phyloP scores from a whole-genome alignment of 805 yeast species.

The Suhomyces sp. region DNA sequence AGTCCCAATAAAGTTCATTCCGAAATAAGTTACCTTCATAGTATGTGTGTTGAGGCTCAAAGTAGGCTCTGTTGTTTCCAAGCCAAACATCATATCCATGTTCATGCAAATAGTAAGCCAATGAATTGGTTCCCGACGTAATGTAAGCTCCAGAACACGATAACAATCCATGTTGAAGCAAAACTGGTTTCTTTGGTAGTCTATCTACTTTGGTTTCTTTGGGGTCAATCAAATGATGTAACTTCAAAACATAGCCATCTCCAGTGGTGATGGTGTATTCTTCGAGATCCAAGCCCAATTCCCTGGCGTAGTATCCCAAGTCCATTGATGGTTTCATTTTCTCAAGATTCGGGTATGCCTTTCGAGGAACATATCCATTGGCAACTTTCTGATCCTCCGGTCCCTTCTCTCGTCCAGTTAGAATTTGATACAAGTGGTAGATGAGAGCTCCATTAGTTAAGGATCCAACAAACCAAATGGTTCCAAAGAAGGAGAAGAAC shows the following conservation, averaged over 20 bases:
- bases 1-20: constrained; percentile 74
- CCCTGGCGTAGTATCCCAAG: constrained; percentile 64
- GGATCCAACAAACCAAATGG: constrained; percentile 27
- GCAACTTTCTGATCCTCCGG: constrained; percentile 14
- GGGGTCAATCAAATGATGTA: constrained; percentile 63
- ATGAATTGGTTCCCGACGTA: constrained; percentile 76
- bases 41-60: constrained; percentile 60
- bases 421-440: constrained; percentile 28
- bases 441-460: constrained; percentile 28
- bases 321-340: constrained; percentile 39
- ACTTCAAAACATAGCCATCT: constrained; percentile 74
- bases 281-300: constrained; percentile 58
- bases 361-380: constrained; percentile 29
- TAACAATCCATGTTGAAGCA: constrained; percentile 81
- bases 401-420: constrained; percentile 29
- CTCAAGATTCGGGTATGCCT: constrained; percentile 36
- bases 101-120: constrained; percentile 56
- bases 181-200: constrained; percentile 54
- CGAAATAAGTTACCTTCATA: constrained; percentile 35
- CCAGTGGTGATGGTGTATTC: constrained; percentile 63
- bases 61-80: constrained; percentile 89
- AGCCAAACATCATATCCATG: constrained; percentile 85
- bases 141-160: constrained; percentile 86
- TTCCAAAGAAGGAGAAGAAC: constrained; percentile 26
- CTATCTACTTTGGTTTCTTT: constrained; percentile 30